Conservation (phyloP, 1,284 basidiomycete species). For the Peniophora sp. region DNA sequence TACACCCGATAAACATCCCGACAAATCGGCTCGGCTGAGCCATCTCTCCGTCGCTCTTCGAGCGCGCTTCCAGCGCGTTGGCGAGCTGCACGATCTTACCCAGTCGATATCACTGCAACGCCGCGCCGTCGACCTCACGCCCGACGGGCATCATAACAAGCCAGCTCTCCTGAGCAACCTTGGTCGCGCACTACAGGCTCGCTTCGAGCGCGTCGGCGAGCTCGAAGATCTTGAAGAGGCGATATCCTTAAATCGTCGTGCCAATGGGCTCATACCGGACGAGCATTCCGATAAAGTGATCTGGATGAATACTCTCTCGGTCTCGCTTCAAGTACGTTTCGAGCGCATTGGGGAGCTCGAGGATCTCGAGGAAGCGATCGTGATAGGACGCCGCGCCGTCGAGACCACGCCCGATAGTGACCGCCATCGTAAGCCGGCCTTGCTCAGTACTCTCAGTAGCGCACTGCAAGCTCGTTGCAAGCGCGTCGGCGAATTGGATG, state of each 20-base stretch:
- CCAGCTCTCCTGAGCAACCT: not conserved
- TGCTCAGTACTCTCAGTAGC: too few species aligned
- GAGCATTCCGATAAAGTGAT: not conserved
- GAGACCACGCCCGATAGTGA: too few species aligned
- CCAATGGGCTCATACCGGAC: not conserved
- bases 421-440: too few species aligned
- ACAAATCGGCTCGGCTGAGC: not conserved
- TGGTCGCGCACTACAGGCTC: not conserved
- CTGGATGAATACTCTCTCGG: not conserved
- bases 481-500: too few species aligned
- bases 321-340: slow-evolving; percentile 13
- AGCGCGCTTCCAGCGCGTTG: not conserved
- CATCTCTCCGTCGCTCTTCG: not conserved
- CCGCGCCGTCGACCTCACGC: not conserved
- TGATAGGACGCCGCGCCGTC: too few species aligned
- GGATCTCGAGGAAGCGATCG: slow-evolving; percentile 17
- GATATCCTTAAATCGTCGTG: not conserved
- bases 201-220: not conserved
- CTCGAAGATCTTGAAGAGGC: not conserved
- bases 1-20: not conserved
- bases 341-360: too few species aligned
- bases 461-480: too few species aligned
- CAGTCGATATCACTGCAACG: not conserved
- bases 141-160: not conserved
- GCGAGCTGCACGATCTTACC: not conserved